These are phyloP conservation scores for Fomes fomentarius DNA, from an alignment of 1,284 basidiomycete genomes.

Conservation along the genomic window DNA sequence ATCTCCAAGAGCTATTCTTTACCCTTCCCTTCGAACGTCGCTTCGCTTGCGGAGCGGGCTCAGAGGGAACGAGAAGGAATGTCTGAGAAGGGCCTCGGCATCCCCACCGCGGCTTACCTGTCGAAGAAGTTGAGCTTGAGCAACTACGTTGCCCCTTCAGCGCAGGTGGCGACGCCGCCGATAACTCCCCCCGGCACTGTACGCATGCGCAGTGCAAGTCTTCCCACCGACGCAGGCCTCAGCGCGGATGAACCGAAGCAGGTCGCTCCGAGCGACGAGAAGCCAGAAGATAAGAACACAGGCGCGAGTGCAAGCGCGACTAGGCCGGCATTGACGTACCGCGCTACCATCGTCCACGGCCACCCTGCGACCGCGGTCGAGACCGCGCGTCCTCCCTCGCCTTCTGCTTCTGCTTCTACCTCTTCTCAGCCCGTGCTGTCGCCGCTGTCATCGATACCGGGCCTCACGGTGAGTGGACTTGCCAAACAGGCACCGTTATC, in stretches of 20 bases:
- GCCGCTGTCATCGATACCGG: slow-evolving; percentile 19
- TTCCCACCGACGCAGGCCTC: slow-evolving; percentile 19
- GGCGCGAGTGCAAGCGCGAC: neutral
- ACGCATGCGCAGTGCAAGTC: slow-evolving; percentile 20
- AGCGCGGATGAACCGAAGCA: slow-evolving; percentile 21
- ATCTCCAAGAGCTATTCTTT: slow-evolving; percentile 27
- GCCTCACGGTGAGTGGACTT: slow-evolving; percentile 15
- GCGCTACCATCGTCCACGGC: slow-evolving; percentile 7
- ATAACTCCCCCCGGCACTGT: slow-evolving; percentile 29
- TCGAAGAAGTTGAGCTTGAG: slow-evolving; percentile 46
- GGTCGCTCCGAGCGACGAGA: slow-evolving; percentile 3
- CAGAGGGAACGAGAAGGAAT: slow-evolving; percentile 17
- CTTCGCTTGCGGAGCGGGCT: slow-evolving; percentile 12
- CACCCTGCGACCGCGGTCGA: no score
- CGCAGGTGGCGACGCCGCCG: slow-evolving; percentile 32
- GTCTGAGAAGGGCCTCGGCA: slow-evolving; percentile 17
- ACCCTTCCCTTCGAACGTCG: slow-evolving; percentile 25
- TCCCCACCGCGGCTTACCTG: slow-evolving; percentile 28
- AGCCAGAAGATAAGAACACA: slow-evolving; percentile 4
- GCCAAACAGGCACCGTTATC: slow-evolving; percentile 13
- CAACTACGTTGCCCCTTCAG: slow-evolving; percentile 45
- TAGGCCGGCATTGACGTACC: slow-evolving; percentile 6
- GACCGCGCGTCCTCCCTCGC: no score
- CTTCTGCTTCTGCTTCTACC: slow-evolving; percentile 8
- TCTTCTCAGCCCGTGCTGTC: slow-evolving; percentile 9